Conservation (phyloP, 2,329 filamentous ascomycete species). For the Fusarium pininemorale region DNA sequence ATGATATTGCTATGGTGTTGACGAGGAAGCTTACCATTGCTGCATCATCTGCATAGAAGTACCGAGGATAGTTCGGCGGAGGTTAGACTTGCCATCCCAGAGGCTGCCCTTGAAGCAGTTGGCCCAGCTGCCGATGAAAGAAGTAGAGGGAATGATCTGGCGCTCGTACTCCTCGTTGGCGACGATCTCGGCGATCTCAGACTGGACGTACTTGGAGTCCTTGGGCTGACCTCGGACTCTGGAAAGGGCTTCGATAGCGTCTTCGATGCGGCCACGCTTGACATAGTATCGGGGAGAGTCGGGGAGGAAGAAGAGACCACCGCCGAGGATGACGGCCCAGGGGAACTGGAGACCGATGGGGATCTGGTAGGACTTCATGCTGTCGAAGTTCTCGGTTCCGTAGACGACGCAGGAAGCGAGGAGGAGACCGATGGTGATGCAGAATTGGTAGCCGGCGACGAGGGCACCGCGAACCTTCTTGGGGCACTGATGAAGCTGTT, state of each 20-base stretch:
- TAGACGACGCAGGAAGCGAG: constrained; percentile 34
- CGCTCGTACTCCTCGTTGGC: constrained; percentile 89
- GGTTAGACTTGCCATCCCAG: constrained; percentile 34
- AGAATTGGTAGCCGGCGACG: constrained; percentile 38
- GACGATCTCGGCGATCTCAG: constrained; percentile 58
- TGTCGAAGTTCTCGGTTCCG: constrained; percentile 22
- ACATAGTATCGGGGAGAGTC: constrained; percentile 36
- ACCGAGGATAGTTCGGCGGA: constrained; percentile 68
- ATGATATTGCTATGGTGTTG: neutral
- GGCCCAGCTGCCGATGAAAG: constrained; percentile 22
- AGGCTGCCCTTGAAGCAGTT: constrained; percentile 46
- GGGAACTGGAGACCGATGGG: constrained; percentile 35
- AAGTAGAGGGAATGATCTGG: constrained; percentile 19
- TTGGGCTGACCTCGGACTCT: constrained; percentile 30
- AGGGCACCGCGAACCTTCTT: constrained; percentile 33
- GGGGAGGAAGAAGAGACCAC: constrained; percentile 34
- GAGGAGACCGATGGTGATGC: constrained; percentile 34
- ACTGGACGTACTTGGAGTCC: constrained; percentile 36
- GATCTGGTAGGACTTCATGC: constrained; percentile 28
- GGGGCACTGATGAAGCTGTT: constrained; percentile 22
- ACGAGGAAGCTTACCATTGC: constrained; percentile 58
- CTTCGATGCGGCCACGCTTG: constrained; percentile 31
- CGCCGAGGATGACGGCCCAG: constrained; percentile 34
- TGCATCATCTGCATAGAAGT: constrained; percentile 84
- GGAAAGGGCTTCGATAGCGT: constrained; percentile 25